Evolutionary conservation across 1,284 basidiomycete species (phyloP), one percentile per base, ranked within the genome.

Genomic region (Ceratobasidium sp.): DNA sequence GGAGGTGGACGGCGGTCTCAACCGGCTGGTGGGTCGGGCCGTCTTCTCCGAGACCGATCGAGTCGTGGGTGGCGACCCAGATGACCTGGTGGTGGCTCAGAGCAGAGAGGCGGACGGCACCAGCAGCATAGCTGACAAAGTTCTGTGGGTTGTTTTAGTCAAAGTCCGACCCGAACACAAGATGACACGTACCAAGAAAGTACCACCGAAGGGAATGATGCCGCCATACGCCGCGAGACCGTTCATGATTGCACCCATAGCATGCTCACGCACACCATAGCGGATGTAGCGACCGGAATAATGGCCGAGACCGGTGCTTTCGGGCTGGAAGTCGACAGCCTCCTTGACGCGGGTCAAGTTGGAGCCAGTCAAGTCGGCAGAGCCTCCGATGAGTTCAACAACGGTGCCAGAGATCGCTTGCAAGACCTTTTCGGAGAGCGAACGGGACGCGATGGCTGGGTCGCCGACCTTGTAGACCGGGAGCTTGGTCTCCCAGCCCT

Each of bases 201-300:
- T 96, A 77, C 90, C 94, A 78, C 91, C 89, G 84, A 93, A 95
- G 63, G 93, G 94, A 77, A 95, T 87, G 79, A 95, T 89, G 77
- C 87, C 92, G 71, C 93, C 93, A 83, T 96, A 97, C 19, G 94
- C 95, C 78, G 86, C 83, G 77, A 97, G 83, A 83, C 95, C 95
- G 83, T 97, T 97, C 80, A 92, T 94, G 81, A 98, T 95, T 77
- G 96, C 96, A 80, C 92, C 94, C 96, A 98, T 98, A 80, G 87
- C 96, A 83, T 98, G 96, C 84, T 98, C 96, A 84, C 96, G 94
- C 75, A 98, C 95, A 90, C 96, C 96, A 84, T 93, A 98, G 74
- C 95, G 93, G 82, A 98, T 90, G 84, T 98, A 98, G 71, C 91
- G 93, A 76, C 96, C 96, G 76, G 89, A 84, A 84, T 95, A 98